A percentile compares a stretch with the other conserved stretches of the same genome.
Evolutionary conservation across 495 filamentous ascomycete genomes (phyloP).

Genomic region (Penicillium canescens): DNA sequence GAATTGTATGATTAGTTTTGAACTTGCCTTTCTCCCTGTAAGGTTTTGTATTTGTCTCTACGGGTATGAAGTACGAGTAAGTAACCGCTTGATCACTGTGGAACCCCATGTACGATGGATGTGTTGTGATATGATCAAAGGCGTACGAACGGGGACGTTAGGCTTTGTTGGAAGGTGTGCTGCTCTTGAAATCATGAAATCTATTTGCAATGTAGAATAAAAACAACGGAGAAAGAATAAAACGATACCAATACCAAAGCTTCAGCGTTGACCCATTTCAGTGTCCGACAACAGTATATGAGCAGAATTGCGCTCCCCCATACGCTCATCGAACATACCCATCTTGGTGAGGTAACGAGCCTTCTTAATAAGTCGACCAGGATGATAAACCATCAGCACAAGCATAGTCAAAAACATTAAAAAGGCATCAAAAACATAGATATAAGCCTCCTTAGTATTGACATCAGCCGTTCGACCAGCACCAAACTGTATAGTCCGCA

Average conservation of each 20-base stretch:
- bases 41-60: neutral
- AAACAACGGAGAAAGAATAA: too few relatives aligned
- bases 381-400: slow-evolving; percentile 31
- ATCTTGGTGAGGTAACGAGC: slow-evolving; percentile 14
- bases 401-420: slow-evolving; percentile 31
- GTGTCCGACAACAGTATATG: slow-evolving; percentile 22
- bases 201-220: too few relatives aligned
- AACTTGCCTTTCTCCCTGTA: neutral
- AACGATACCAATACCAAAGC: too few relatives aligned
- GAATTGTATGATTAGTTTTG: slow-evolving; percentile 41
- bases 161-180: too few relatives aligned
- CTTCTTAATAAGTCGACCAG: slow-evolving; percentile 32
- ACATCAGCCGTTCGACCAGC: slow-evolving; percentile 17
- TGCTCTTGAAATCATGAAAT: too few relatives aligned
- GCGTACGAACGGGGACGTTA: too few relatives aligned
- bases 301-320: neutral
- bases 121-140: too few relatives aligned
- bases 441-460: slow-evolving; percentile 34
- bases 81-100: too few relatives aligned
- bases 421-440: slow-evolving; percentile 42
- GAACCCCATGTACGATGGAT: too few relatives aligned
- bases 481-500: slow-evolving; percentile 45
- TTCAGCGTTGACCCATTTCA: slow-evolving; percentile 1
- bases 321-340: slow-evolving; percentile 3
- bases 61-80: too few relatives aligned